Evolutionary conservation across 2,329 filamentous ascomycete genomes (phyloP).

Genomic region (Magnaporthiopsis rhizophila): DNA sequence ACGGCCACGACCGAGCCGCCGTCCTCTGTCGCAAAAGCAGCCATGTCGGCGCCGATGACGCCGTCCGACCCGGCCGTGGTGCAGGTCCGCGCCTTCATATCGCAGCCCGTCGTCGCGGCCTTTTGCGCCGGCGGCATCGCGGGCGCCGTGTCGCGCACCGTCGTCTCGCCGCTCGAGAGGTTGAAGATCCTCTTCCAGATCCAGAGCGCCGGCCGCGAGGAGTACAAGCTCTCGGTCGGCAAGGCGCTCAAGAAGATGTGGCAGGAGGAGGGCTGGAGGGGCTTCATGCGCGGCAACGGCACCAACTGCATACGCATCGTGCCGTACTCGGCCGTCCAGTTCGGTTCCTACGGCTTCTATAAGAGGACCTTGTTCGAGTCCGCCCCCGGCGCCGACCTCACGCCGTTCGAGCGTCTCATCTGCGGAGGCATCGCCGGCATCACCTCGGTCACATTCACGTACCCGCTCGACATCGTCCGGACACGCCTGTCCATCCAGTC

Average conservation of each 20-base stretch:
- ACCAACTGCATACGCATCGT: constrained; percentile 98
- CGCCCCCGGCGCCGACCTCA: constrained; percentile 64
- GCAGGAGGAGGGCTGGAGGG: constrained; percentile 91
- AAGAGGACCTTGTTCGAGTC: constrained; percentile 78
- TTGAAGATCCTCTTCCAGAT: constrained; percentile 98
- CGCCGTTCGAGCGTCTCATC: constrained; percentile 66
- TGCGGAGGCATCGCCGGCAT: constrained; percentile 90
- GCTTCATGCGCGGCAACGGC: constrained; percentile 96
- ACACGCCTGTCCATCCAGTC: constrained; percentile 95
- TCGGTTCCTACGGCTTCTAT: constrained; percentile 97
- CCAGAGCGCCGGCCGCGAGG: constrained; percentile 80
- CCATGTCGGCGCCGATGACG: neutral
- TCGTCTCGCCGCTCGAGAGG: constrained; percentile 90
- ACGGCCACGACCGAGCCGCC: neutral
- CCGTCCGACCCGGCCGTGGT: constrained; percentile 14
- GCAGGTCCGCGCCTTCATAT: constrained; percentile 45
- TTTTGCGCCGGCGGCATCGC: constrained; percentile 93
- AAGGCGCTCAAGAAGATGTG: constrained; percentile 93
- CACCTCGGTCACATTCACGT: constrained; percentile 90
- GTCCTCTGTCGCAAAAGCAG: neutral
- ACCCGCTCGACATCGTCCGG: constrained; percentile 94
- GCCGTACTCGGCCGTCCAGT: constrained; percentile 95
- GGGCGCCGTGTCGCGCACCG: constrained; percentile 93
- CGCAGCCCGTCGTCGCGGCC: constrained; percentile 80
- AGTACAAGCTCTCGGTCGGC: constrained; percentile 87